These are phyloP conservation scores for Didymella lethalis DNA, from an alignment of 2,329 filamentous ascomycete genomes.

Conservation along the genomic window DNA sequence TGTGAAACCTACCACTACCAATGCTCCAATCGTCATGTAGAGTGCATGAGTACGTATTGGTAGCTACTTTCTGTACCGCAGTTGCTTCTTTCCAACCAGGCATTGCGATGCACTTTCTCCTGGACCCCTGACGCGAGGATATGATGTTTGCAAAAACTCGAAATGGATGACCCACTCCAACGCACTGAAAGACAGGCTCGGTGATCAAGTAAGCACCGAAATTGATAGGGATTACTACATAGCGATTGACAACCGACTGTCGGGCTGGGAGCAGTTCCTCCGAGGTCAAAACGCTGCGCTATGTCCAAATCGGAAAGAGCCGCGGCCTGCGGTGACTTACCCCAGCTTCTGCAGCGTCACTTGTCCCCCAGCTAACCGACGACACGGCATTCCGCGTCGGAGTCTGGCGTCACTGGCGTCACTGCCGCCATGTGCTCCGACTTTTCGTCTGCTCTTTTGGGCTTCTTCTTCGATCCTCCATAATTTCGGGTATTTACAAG, in stretches of 20 bases:
- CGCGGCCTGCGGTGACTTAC: conserved; percentile 31
- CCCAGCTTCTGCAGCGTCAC: conserved; percentile 27
- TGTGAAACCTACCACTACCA: conserved; percentile 61
- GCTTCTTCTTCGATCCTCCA: conserved; percentile 14
- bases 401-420: conserved; percentile 22
- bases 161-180: neutral
- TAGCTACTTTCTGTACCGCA: conserved; percentile 57
- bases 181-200: neutral
- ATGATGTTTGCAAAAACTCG: neutral
- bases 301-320: conserved; percentile 28
- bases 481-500: neutral
- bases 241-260: neutral
- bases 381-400: conserved; percentile 24
- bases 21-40: conserved; percentile 70
- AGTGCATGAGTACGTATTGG: conserved; percentile 65
- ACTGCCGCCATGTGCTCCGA: conserved; percentile 17
- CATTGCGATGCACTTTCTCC: conserved; percentile 32
- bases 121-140: neutral
- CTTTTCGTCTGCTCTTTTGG: conserved; percentile 15
- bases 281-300: conserved; percentile 13
- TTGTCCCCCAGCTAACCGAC: conserved; percentile 24
- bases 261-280: conserved; percentile 2
- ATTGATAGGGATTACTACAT: neutral
- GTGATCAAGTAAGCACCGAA: neutral
- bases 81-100: conserved; percentile 58